Conservation (phyloP, 106 monocot species). For the Posidonia australis region DNA sequence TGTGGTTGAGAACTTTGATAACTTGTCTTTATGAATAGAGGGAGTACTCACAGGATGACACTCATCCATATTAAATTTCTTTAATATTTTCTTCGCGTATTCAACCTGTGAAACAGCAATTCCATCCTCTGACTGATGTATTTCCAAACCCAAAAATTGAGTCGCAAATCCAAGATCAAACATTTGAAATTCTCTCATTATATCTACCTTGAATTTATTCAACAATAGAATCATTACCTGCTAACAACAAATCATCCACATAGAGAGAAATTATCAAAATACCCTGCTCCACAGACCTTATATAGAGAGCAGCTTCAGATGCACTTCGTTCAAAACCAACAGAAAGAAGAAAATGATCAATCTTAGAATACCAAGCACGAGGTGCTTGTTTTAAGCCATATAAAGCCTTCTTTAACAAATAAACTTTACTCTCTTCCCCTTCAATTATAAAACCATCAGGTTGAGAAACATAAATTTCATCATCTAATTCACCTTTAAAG, state of each 20-base stretch:
- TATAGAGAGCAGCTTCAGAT: neutral
- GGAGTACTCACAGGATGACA: neutral
- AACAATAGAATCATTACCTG: neutral
- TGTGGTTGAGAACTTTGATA: neutral
- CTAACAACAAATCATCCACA: neutral
- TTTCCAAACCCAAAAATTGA: neutral
- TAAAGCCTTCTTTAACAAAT: neutral
- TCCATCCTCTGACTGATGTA: neutral
- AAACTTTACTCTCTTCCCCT: neutral
- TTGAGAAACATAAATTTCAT: neutral
- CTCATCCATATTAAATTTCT: neutral
- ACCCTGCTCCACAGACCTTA: neutral
- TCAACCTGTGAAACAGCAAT: neutral
- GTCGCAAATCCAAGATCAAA: neutral
- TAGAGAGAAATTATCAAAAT: neutral
- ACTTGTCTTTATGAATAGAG: neutral
- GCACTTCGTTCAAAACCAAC: neutral
- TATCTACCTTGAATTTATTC: neutral
- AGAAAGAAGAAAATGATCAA: neutral
- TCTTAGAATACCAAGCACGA: neutral
- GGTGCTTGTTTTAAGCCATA: neutral
- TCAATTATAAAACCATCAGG: neutral
- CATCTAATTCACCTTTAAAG: neutral
- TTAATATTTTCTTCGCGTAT: neutral
- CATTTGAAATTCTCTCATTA: neutral